These are phyloP conservation scores for Populus hybrid DNA, from an alignment of 441 rosid species.

Conservation along the genomic window DNA sequence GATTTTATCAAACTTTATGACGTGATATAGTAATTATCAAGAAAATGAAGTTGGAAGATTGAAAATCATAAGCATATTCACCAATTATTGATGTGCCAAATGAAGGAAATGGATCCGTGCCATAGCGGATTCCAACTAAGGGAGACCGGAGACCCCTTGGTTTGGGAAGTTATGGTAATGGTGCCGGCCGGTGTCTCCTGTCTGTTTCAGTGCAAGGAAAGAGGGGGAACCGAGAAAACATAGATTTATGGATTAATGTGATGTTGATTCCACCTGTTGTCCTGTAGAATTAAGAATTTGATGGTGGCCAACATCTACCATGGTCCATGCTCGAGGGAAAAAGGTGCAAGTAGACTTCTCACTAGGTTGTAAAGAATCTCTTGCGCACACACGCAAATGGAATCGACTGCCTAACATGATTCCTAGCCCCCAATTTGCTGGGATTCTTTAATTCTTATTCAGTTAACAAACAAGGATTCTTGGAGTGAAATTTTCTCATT, in stretches of 20 bases:
- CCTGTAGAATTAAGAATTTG: not conserved
- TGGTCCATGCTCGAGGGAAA: slow-evolving; percentile 15
- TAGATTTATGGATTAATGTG: not conserved
- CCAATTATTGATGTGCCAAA: not conserved
- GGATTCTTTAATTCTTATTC: slow-evolving; percentile 32
- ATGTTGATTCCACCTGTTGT: not conserved
- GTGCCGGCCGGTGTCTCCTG: not conserved
- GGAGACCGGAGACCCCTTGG: not conserved
- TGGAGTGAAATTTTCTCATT: not conserved
- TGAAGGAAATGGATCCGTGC: not conserved
- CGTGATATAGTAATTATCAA: not conserved
- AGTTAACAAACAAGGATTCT: slow-evolving; percentile 3
- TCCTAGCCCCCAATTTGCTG: slow-evolving; percentile 31
- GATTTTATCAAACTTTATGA: not conserved
- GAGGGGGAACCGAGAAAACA: not conserved
- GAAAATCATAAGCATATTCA: not conserved
- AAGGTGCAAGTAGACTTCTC: slow-evolving; percentile 32
- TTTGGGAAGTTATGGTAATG: not conserved
- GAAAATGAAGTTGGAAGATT: not conserved
- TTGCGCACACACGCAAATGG: slow-evolving; percentile 6
- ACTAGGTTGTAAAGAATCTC: slow-evolving; percentile 12
- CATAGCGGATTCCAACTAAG: not conserved
- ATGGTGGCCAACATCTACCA: not conserved
- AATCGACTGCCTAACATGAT: slow-evolving; percentile 15
- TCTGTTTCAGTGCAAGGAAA: not conserved